Base-by-base conservation (phyloP, 2,329 filamentous ascomycete species). In the Colletotrichum liriopes region DNA sequence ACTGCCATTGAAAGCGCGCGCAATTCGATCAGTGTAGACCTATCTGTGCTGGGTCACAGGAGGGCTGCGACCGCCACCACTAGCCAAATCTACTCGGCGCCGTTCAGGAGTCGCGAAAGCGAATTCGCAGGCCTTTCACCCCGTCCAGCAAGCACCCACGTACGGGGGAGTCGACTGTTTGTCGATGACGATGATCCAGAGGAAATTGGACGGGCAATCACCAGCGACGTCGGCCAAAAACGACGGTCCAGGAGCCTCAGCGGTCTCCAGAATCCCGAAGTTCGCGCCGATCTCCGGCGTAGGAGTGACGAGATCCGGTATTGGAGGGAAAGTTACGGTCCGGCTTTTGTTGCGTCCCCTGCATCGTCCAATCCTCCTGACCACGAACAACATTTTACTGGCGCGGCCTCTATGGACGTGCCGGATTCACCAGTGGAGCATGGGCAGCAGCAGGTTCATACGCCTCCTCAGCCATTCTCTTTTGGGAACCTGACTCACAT, bases 231-330 rank as follows among this genome's bases (percentile, higher is more conserved):
- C 32, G 84, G 81, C 5, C 78, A 84, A 37, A 86, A 88, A 56
- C 85, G 90, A 54, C 86, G 90, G 56, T 92, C 90, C 2, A 84
- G 89, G 60, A 92, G 90, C 74, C 78, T 92, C 14, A 90, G 89
- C 0, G 26, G 71, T 29, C 60, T 73, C 20, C 72, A 66, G 23
- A 71, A 66, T n/a, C 43, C 45, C 16, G 70, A 62, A 12, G 29
- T 39, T n/a, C 56, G 72, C 14, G 29, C 70, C 5, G 70, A 71
- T 47, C 49, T 71, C 5, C 85, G 89, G 54, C 86, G 89, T 45
- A 86, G 90, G 39, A 92, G 89, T 77, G 89, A 90, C 67, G 90
- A 92, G 78, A 91, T 92, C 49, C 86, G 88, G 16, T 90, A 89
- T 76, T 92, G 90, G 89, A 85, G 90, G 72, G 87, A 89, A 76